Evolutionary conservation across 768 basidiomycete species (phyloP).

Genomic region (Tylopilus vinaceipallidus): DNA sequence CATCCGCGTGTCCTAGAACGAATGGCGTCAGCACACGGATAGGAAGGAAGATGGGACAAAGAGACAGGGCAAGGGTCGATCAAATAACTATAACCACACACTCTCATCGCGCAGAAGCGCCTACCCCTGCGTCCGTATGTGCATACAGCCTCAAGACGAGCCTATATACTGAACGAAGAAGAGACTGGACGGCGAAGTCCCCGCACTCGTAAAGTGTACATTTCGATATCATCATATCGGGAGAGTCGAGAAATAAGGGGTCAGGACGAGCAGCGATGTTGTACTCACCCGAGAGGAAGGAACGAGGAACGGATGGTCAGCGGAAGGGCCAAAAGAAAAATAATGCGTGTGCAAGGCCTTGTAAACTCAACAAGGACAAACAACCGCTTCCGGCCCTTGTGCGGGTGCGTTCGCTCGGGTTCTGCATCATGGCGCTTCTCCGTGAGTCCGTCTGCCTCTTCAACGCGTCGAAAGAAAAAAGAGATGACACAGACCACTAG

Average conservation of each 20-base stretch:
- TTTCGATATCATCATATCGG: conserved; percentile 31
- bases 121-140: conserved; percentile 35
- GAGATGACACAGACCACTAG: background rate
- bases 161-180: conserved; percentile 33
- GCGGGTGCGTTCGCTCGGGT: background rate
- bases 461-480: background rate
- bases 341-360: conserved; percentile 23
- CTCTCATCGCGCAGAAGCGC: conserved; percentile 34
- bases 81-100: conserved; percentile 38
- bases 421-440: conserved; percentile 6
- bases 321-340: background rate
- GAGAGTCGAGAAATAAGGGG: background rate
- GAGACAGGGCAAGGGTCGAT: conserved; percentile 17
- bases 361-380: conserved; percentile 25
- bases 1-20: conserved; percentile 3
- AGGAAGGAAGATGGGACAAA: background rate
- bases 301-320: background rate
- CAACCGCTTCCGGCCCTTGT: conserved; percentile 16
- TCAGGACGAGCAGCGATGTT: background rate
- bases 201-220: conserved; percentile 30
- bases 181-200: conserved; percentile 34
- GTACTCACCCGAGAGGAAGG: conserved; percentile 16
- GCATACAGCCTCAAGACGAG: conserved; percentile 36
- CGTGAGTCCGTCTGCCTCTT: conserved; percentile 2
- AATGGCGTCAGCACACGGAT: conserved; percentile 7